Evolutionary conservation across 208 protist species (phyloP), one percentile per base, ranked within the genome.

Genomic region (Leishmania mexicana): DNA sequence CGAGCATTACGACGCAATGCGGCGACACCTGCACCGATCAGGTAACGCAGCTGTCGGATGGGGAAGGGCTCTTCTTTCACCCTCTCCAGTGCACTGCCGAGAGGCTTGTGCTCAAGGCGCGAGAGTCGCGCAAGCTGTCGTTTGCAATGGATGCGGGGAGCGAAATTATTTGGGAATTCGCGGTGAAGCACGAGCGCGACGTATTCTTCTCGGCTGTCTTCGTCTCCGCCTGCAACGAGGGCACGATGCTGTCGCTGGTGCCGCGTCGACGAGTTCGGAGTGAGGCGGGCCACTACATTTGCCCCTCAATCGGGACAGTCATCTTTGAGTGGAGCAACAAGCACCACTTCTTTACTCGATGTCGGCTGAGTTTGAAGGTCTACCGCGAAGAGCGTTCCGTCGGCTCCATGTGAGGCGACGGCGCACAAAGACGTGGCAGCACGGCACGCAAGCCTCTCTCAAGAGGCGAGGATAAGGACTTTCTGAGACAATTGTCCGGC

Each of bases 101-200:
- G 58, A 76, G 84, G 51, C 35, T 94, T 10, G 47, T 76, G 19
- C 24, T 96, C 1, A 49, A 28, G 38, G 71, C 89, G 47, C 81
- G 84, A 38, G 81, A 75, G 17, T 81, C 85, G 47, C 58, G 78
- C 31, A 89, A 75, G 21, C 67, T 92, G 24, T 80, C 82, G 24
- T 87, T 91, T 57, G 76, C 84, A 4, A 82, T 96, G 73, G 49
- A 76, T 19, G 60, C 65, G 3, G 19, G 64, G 49, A 86, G 90
- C 17, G 93, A 94, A 57, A 76, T 94, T 40, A 84, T 91, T 51
- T 96, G 93, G 91, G 90, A 94, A 76, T 96, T 93, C 73, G 67
- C 57, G 19, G 88, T 91, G 42, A 78, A 83, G 75, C 62, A 85
- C 31, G 47, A 87, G 67, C 74, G 74, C n/a, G 68, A 78, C 45